Percentiles rank a stretch among this genome's conserved stretches.
These are phyloP conservation scores for Cenchrus purpureus DNA, from an alignment of 176 grass and related monocot genomes.

Conservation along the genomic window DNA sequence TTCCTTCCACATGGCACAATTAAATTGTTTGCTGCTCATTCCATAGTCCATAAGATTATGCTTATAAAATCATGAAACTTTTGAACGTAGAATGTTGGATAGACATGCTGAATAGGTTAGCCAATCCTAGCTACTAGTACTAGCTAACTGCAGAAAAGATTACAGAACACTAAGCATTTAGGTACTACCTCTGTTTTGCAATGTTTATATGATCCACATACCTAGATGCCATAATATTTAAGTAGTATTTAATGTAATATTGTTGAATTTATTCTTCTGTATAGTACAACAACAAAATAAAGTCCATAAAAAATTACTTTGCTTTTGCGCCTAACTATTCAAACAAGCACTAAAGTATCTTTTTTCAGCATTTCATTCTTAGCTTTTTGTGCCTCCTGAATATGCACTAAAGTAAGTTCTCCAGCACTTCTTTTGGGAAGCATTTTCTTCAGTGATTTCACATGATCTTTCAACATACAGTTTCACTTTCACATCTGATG, in stretches of 20 bases:
- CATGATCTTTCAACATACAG: neutral
- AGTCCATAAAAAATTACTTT: neutral
- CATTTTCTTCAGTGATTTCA: neutral
- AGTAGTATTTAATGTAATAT: neutral
- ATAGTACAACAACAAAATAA: too few relatives aligned
- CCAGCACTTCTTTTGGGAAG: neutral
- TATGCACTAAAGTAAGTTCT: too few relatives aligned
- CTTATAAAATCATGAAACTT: slow-evolving; percentile 34
- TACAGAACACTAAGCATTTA: neutral
- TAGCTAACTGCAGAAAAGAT: neutral
- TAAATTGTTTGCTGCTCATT: slow-evolving; percentile 23
- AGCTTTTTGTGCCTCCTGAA: too few relatives aligned
- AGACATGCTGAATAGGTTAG: slow-evolving; percentile 6
- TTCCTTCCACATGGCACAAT: slow-evolving; percentile 30
- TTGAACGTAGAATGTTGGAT: slow-evolving; percentile 13
- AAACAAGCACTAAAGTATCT: neutral
- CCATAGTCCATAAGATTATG: slow-evolving; percentile 35
- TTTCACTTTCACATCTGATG: too few relatives aligned
- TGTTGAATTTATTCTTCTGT: neutral
- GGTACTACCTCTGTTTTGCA: too few relatives aligned
- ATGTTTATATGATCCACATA: neutral
- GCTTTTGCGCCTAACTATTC: neutral
- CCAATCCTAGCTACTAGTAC: neutral
- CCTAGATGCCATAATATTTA: neutral
- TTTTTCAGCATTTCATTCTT: neutral